A percentile compares a stretch with the other conserved stretches of the same genome.
Conservation (phyloP, 768 basidiomycete genomes). For the Guyanaporus albipodus region DNA sequence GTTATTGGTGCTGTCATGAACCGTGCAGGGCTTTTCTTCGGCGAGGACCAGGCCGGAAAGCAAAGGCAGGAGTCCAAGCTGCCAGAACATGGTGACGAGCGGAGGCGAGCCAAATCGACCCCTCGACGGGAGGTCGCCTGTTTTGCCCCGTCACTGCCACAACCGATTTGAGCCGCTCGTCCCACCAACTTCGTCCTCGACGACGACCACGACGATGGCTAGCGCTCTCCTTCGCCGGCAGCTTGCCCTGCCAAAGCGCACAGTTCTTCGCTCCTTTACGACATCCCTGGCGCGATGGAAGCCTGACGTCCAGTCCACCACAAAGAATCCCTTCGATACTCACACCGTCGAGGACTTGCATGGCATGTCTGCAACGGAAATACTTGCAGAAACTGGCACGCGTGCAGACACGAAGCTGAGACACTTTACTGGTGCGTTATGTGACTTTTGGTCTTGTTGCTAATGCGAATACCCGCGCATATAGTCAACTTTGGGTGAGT, state of each 20-base stretch:
- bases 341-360: constrained; percentile 85
- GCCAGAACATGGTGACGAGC: constrained; percentile 1
- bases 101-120: constrained; percentile 14
- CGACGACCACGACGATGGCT: constrained; percentile 50
- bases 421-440: constrained; percentile 83
- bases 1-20: constrained; percentile 43
- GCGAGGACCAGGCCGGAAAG: constrained; percentile 18
- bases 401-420: constrained; percentile 77
- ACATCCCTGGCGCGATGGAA: constrained; percentile 23
- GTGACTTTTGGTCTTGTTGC: neutral
- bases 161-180: constrained; percentile 25
- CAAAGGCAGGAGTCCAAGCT: neutral
- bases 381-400: constrained; percentile 69
- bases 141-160: constrained; percentile 17
- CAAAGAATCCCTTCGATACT: constrained; percentile 55
- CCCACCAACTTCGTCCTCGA: constrained; percentile 14
- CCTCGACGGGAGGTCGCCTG: constrained; percentile 20
- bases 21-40: constrained; percentile 58
- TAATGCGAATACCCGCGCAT: constrained; percentile 7
- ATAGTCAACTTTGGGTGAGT: constrained; percentile 88
- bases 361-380: constrained; percentile 71
- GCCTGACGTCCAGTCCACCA: constrained; percentile 24
- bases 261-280: constrained; percentile 23
- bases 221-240: constrained; percentile 62
- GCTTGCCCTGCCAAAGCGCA: constrained; percentile 36